Percentiles rank a stretch among this genome's conserved stretches.
Evolutionary conservation across 805 yeast genomes (phyloP).

Genomic region (Cyberlindnera mycetangii): DNA sequence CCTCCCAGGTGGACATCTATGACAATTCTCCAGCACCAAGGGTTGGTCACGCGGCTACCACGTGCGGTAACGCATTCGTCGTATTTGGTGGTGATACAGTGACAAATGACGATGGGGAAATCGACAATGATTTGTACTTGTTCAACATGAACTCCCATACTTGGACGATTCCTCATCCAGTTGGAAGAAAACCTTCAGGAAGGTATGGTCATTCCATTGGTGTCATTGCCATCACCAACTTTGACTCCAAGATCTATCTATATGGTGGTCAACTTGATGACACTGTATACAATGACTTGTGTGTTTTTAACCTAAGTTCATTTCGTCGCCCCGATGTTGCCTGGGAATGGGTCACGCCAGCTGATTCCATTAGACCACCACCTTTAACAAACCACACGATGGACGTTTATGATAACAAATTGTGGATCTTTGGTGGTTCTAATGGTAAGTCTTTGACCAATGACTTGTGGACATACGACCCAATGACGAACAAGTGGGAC

Average conservation of each 20-base stretch:
- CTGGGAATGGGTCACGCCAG: constrained; percentile 73
- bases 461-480: constrained; percentile 81
- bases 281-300: constrained; percentile 75
- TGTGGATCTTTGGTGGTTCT: constrained; percentile 92
- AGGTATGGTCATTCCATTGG: constrained; percentile 92
- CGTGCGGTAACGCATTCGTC: constrained; percentile 93
- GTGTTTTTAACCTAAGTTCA: constrained; percentile 81
- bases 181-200: constrained; percentile 79
- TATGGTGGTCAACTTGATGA: constrained; percentile 96
- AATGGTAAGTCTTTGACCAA: constrained; percentile 67
- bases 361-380: constrained; percentile 58
- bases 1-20: constrained; percentile 60
- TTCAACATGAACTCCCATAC: constrained; percentile 74
- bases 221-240: constrained; percentile 62
- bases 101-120: constrained; percentile 67
- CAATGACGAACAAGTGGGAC: constrained; percentile 65
- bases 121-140: constrained; percentile 88
- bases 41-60: constrained; percentile 90
- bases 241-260: constrained; percentile 61
- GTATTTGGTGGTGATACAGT: constrained; percentile 96
- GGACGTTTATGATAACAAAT: constrained; percentile 71
- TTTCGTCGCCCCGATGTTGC: constrained; percentile 79
- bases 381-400: constrained; percentile 90
- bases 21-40: constrained; percentile 91
- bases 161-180: constrained; percentile 77